Evolutionary conservation across 495 filamentous ascomycete species (phyloP), one percentile per base, ranked within the genome.

Genomic region (Neurospora cerealis): DNA sequence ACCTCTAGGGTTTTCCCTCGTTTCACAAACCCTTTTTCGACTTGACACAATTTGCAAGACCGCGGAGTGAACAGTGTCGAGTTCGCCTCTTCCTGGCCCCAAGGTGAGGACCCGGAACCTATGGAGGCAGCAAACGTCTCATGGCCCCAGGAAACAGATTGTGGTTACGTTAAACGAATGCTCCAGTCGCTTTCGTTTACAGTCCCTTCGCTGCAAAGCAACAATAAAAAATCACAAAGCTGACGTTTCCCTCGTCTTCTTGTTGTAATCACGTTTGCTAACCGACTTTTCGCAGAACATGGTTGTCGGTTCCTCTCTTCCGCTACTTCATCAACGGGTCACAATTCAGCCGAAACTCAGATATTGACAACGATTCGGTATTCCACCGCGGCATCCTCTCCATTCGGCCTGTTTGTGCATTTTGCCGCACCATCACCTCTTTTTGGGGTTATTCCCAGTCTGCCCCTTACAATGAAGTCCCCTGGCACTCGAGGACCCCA

Each of bases 341-440:
- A n/a, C 46, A 54, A 54, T 54, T 62, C 54, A 62, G 54, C 24
- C 54, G 54, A 34, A 62, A 62, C 34, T 34, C 54, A 34, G 54
- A 62, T 34, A 62, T 62, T 32, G 54, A 0, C 54, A 34, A 9
- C 48, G 48, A 28, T 17, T 32, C 48, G 24, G 15, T 62, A 17
- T 62, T 32, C 24, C 48, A 62, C 11, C 48, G 48, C 48, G 24
- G 11, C 24, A 62, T 32, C 48, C 48, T 28, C 24, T 62, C 48
- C 48, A 32, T 62, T 62, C 48, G 48, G 48, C 48, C 13, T 28
- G 24, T 76, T 78, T 77, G 74, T 70, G 70, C 44, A 71, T 77
- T 75, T 71, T 78, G 75, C 77, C 77, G 73, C 75, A 74, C 77
- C 77, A 74, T 73, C 75, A 36, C 28, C 71, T 71, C 74, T 75